Evolutionary conservation across 345 rosid genomes (phyloP).

Genomic region (Lepidium africanum): DNA sequence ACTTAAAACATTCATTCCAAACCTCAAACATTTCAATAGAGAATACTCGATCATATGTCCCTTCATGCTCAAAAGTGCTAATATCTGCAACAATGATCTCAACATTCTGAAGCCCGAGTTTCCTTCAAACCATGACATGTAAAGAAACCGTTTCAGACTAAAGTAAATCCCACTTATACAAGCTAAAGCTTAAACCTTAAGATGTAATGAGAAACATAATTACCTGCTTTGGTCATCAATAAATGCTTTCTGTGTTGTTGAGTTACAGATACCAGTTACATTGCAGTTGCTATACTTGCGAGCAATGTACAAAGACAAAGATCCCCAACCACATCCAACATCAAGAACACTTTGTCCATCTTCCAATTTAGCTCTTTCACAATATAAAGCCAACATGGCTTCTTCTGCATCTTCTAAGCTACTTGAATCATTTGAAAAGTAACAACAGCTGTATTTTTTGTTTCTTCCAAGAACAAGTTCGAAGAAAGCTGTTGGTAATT

Average conservation of each 20-base stretch:
- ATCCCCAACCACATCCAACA: constrained; percentile 94
- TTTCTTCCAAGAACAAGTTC: constrained; percentile 67
- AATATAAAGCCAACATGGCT: constrained; percentile 64
- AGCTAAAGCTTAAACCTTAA: neutral
- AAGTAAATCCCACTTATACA: neutral
- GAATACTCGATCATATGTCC: constrained; percentile 53
- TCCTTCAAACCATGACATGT: constrained; percentile 32
- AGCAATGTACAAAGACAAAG: constrained; percentile 67
- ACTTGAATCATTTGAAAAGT: constrained; percentile 44
- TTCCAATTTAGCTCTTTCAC: constrained; percentile 56
- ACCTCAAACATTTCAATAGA: constrained; percentile 96
- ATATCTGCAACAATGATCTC: constrained; percentile 80
- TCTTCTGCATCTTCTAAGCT: constrained; percentile 79
- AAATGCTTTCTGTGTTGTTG: constrained; percentile 57
- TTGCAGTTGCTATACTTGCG: constrained; percentile 57
- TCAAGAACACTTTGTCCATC: constrained; percentile 80
- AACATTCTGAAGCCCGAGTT: constrained; percentile 49
- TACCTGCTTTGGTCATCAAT: constrained; percentile 68
- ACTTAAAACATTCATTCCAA: neutral
- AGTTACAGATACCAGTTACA: constrained; percentile 79
- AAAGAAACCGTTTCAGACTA: neutral
- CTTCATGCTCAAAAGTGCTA: constrained; percentile 72
- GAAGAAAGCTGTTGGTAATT: constrained; percentile 84
- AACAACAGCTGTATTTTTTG: constrained; percentile 83
- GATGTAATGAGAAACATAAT: neutral